phyloP scores from a whole-genome alignment of 1,284 basidiomycete species.

The Tylopilus sp. region DNA sequence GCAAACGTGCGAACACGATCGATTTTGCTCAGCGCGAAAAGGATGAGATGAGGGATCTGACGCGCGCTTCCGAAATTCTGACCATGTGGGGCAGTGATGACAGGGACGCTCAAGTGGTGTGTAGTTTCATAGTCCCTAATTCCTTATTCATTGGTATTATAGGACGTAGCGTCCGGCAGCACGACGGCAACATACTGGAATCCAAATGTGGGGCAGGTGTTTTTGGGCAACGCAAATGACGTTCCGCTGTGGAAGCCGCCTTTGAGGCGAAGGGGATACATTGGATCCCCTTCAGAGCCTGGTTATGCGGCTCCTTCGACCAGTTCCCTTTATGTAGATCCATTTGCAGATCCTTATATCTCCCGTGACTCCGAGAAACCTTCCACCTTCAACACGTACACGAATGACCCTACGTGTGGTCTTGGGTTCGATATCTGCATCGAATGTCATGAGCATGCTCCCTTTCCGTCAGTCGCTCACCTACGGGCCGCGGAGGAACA shows the following conservation, averaged over 20 bases:
- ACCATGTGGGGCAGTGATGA: slow-evolving; percentile 36
- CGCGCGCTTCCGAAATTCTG: slow-evolving; percentile 79
- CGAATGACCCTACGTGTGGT: slow-evolving; percentile 60
- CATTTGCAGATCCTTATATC: slow-evolving; percentile 13
- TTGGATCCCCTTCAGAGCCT: not conserved
- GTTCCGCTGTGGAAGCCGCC: slow-evolving; percentile 51
- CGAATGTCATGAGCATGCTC: slow-evolving; percentile 78
- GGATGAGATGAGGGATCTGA: slow-evolving; percentile 88
- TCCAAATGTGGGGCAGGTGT: slow-evolving; percentile 60
- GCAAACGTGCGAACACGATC: slow-evolving; percentile 51
- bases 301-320: not conserved
- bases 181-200: slow-evolving; percentile 50
- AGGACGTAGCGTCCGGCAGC: slow-evolving; percentile 34
- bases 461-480: slow-evolving; percentile 61
- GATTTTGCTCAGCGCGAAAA: slow-evolving; percentile 78
- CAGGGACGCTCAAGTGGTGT: slow-evolving; percentile 17
- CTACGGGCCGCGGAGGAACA: slow-evolving; percentile 72
- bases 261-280: slow-evolving; percentile 13
- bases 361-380: slow-evolving; percentile 25
- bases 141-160: slow-evolving; percentile 2
- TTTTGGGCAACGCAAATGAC: slow-evolving; percentile 77
- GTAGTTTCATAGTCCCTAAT: not conserved
- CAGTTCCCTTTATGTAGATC: slow-evolving; percentile 12
- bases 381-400: slow-evolving; percentile 52
- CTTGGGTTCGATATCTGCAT: slow-evolving; percentile 80